Conservation (phyloP, 2,329 filamentous ascomycete species). For the Exophiala dermatitidis region DNA sequence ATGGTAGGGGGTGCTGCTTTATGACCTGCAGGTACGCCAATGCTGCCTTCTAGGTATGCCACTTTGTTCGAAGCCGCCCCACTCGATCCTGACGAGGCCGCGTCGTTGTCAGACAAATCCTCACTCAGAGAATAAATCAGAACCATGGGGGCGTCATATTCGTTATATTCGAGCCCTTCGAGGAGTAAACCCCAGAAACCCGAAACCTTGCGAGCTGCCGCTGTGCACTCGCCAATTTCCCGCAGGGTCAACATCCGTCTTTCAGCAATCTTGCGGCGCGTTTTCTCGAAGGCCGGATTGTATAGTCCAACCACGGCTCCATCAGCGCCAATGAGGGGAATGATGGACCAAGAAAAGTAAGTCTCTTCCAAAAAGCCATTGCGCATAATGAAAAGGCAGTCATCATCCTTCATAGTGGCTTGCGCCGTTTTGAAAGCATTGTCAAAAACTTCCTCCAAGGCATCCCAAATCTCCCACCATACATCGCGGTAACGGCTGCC, state of each 20-base stretch:
- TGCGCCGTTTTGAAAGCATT: slow-evolving; percentile 63
- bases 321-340: slow-evolving; percentile 67
- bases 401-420: slow-evolving; percentile 78
- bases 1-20: slow-evolving; percentile 53
- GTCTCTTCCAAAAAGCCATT: slow-evolving; percentile 64
- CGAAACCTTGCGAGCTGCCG: slow-evolving; percentile 63
- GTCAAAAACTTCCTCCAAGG: slow-evolving; percentile 60
- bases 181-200: slow-evolving; percentile 67
- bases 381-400: slow-evolving; percentile 64
- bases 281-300: slow-evolving; percentile 77
- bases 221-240: slow-evolving; percentile 69
- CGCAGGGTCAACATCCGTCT: slow-evolving; percentile 70
- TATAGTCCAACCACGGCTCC: slow-evolving; percentile 69
- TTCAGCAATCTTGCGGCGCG: slow-evolving; percentile 68
- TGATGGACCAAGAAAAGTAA: slow-evolving; percentile 71
- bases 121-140: slow-evolving; percentile 70
- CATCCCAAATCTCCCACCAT: slow-evolving; percentile 69
- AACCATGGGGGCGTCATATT: slow-evolving; percentile 67
- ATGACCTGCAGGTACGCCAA: slow-evolving; percentile 62
- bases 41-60: slow-evolving; percentile 62
- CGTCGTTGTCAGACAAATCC: slow-evolving; percentile 59
- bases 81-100: slow-evolving; percentile 63
- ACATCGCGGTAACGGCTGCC: slow-evolving; percentile 61
- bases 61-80: slow-evolving; percentile 56
- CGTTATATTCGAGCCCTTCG: slow-evolving; percentile 63